Conservation (phyloP, 306 rosid species). For the Quercus parvula region DNA sequence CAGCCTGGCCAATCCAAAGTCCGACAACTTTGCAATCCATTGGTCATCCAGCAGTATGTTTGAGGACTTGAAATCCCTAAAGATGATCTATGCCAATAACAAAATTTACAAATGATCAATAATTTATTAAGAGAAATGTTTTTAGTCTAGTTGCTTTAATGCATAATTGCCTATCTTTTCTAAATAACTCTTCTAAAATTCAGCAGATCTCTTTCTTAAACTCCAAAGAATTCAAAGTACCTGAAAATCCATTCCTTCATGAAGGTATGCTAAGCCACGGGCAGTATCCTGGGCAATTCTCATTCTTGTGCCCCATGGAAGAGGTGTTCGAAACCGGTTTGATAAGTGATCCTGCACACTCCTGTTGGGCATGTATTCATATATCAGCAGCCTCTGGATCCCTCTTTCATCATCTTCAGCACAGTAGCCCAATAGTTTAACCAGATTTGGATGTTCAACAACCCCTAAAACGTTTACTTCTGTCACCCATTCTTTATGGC, state of each 20-base stretch:
- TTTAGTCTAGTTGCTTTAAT: not conserved
- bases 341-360: constrained; percentile 61
- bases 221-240: constrained; percentile 17
- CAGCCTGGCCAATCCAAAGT: constrained; percentile 54
- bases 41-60: constrained; percentile 54
- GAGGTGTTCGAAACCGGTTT: constrained; percentile 39
- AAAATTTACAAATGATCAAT: not conserved
- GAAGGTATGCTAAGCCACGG: constrained; percentile 61
- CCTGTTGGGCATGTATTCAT: constrained; percentile 60
- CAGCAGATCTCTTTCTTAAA: not conserved
- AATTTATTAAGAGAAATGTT: not conserved
- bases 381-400: constrained; percentile 50
- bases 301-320: constrained; percentile 52
- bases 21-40: constrained; percentile 59
- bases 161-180: not conserved
- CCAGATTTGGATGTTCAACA: constrained; percentile 53
- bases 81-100: constrained; percentile 41
- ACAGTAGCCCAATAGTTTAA: constrained; percentile 52
- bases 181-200: not conserved
- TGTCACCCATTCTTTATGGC: constrained; percentile 70
- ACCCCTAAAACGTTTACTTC: constrained; percentile 61
- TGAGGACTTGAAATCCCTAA: constrained; percentile 63
- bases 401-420: constrained; percentile 71
- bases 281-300: constrained; percentile 65
- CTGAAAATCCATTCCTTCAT: constrained; percentile 76